These are phyloP conservation scores for Macrocystidia cucumis DNA, from an alignment of 1,284 basidiomycete genomes.

Conservation along the genomic window DNA sequence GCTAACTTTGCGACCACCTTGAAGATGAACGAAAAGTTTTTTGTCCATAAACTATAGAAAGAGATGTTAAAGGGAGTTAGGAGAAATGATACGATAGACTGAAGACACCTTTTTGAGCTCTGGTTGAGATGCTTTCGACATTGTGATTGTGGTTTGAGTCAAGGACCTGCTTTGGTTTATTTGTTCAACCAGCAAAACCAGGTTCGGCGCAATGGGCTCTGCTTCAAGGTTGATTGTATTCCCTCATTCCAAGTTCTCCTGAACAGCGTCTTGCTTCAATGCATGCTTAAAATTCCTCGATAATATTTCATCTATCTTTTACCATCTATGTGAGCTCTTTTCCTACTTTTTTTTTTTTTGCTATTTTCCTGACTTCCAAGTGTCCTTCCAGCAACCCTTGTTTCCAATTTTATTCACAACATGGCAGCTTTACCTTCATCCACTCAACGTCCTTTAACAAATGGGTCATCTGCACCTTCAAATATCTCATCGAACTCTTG, in stretches of 20 bases:
- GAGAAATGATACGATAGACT: constrained; percentile 1
- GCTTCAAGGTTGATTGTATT: no score
- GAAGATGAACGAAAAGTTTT: constrained; percentile 89
- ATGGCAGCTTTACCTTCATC: constrained; percentile 12
- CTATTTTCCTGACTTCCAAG: not conserved
- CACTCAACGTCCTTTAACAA: constrained; percentile 8
- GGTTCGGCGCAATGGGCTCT: no score
- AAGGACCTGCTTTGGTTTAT: constrained; percentile 25
- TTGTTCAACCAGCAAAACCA: no score
- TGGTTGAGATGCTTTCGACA: constrained; percentile 90
- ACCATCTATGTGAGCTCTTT: no score
- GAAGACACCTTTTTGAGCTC: constrained; percentile 83
- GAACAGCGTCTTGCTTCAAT: no score
- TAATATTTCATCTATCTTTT: no score
- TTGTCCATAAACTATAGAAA: constrained; percentile 93
- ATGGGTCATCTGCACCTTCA: not conserved
- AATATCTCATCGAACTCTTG: not conserved
- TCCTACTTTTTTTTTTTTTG: not conserved
- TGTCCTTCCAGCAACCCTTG: not conserved
- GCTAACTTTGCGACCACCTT: constrained; percentile 94
- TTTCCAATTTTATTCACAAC: not conserved
- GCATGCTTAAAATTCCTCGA: no score
- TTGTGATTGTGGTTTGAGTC: constrained; percentile 20
- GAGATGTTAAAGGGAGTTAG: constrained; percentile 6
- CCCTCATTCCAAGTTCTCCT: no score